Conservation (phyloP, 805 yeast genomes). For the Candida sithepensis region DNA sequence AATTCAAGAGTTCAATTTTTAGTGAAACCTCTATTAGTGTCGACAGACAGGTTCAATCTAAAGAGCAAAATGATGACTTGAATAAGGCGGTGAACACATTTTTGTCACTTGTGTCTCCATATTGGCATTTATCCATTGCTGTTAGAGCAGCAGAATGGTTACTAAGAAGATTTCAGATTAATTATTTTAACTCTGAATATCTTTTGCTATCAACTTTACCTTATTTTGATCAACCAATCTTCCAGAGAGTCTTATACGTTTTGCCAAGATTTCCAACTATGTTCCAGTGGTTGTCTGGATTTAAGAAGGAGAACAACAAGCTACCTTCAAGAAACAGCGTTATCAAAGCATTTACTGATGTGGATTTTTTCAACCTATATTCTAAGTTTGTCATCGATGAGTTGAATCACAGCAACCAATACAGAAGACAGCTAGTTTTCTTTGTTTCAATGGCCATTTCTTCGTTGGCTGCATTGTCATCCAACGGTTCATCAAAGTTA, state of each 20-base stretch:
- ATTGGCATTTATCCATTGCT: conserved; percentile 71
- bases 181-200: conserved; percentile 73
- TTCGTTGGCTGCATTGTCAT: conserved; percentile 60
- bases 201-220: conserved; percentile 73
- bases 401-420: conserved; percentile 52
- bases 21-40: conserved; percentile 74
- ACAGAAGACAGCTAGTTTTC: conserved; percentile 71
- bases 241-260: conserved; percentile 71
- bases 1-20: conserved; percentile 70
- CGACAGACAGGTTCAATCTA: conserved; percentile 78
- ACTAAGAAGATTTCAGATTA: conserved; percentile 83
- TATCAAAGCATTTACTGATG: conserved; percentile 69
- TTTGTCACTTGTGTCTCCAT: conserved; percentile 69
- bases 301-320: conserved; percentile 51
- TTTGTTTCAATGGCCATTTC: conserved; percentile 71
- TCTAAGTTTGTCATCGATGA: conserved; percentile 49
- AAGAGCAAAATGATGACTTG: conserved; percentile 71
- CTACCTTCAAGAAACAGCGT: conserved; percentile 67
- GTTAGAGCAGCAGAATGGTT: conserved; percentile 91
- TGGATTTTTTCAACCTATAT: conserved; percentile 64
- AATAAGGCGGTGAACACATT: conserved; percentile 74
- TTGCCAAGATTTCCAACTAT: conserved; percentile 71
- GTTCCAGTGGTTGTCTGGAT: conserved; percentile 66
- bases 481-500: conserved; percentile 36
- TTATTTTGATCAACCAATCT: conserved; percentile 71